Conservation (phyloP, 768 basidiomycete genomes). For the Boletus pseudopeckii region DNA sequence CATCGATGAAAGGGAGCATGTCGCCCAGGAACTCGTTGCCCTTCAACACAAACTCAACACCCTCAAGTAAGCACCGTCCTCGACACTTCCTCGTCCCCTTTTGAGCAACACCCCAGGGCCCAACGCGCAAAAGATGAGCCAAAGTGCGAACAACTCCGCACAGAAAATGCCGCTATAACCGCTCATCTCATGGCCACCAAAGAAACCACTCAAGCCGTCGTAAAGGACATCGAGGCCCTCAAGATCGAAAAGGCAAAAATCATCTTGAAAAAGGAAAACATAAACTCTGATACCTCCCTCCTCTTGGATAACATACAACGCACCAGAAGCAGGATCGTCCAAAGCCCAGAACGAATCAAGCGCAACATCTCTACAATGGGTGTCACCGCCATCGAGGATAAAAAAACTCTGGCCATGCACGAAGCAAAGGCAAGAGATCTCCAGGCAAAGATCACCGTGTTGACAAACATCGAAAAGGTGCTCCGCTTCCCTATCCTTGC, state of each 20-base stretch:
- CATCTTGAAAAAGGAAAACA: slow-evolving; percentile 64
- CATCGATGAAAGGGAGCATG: slow-evolving; percentile 59
- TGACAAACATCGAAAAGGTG: slow-evolving; percentile 76
- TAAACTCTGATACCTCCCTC: slow-evolving; percentile 57
- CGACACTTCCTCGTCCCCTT: background rate
- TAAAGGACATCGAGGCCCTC: slow-evolving; percentile 65
- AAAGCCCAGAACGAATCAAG: slow-evolving; percentile 88
- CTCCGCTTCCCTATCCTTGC: background rate
- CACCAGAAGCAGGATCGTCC: slow-evolving; percentile 75
- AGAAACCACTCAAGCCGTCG: slow-evolving; percentile 53
- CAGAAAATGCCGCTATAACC: slow-evolving; percentile 59
- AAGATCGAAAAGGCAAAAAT: slow-evolving; percentile 68
- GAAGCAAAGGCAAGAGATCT: slow-evolving; percentile 78
- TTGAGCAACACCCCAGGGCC: slow-evolving; percentile 37
- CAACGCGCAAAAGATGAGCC: slow-evolving; percentile 70
- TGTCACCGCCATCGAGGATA: slow-evolving; percentile 63
- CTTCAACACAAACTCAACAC: slow-evolving; percentile 49
- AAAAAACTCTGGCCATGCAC: slow-evolving; percentile 56
- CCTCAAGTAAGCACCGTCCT: slow-evolving; percentile 47
- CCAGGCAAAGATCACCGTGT: slow-evolving; percentile 65
- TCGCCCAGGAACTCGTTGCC: slow-evolving; percentile 45
- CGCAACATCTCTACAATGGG: slow-evolving; percentile 79
- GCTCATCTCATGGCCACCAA: slow-evolving; percentile 69
- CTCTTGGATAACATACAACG: slow-evolving; percentile 60
- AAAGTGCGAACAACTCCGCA: slow-evolving; percentile 53